Evolutionary conservation across 2,329 filamentous ascomycete species (phyloP).

Genomic region (Botryotinia convoluta): DNA sequence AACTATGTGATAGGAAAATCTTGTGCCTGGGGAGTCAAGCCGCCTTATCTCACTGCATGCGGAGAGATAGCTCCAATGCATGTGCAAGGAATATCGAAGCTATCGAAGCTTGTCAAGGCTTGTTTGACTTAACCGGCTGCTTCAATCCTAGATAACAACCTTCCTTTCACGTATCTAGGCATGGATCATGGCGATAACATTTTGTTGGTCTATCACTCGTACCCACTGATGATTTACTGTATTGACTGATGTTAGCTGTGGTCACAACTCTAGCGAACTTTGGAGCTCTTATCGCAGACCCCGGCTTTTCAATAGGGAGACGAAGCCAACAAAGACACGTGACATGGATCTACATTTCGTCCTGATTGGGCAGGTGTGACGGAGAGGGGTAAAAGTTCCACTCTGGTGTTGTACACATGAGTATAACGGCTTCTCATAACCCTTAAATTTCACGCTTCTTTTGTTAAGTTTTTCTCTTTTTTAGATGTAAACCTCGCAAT

Average conservation of each 20-base stretch:
- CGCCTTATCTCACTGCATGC: constrained; percentile 7
- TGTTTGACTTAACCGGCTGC: not conserved
- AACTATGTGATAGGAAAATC: not conserved
- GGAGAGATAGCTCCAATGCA: not conserved
- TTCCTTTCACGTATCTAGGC: not conserved
- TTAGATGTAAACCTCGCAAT: not conserved
- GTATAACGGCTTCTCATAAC: not conserved
- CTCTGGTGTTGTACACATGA: not conserved
- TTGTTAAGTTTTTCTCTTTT: not conserved
- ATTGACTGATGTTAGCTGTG: not conserved
- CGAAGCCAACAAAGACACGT: not conserved
- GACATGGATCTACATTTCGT: not conserved
- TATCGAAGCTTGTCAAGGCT: constrained; percentile 9
- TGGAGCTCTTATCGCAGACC: not conserved
- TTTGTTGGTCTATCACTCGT: not conserved
- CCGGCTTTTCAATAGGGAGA: not conserved
- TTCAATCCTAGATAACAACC: not conserved
- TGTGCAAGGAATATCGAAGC: not conserved
- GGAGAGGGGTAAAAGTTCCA: constrained; percentile 15
- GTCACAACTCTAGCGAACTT: not conserved
- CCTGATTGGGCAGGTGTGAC: constrained; percentile 1
- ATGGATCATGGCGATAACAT: not conserved
- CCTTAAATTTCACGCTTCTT: not conserved
- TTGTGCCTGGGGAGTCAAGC: not conserved
- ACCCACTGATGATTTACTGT: not conserved